Conservation (phyloP, 2,329 filamentous ascomycete species). For the Microsporum audouinii region DNA sequence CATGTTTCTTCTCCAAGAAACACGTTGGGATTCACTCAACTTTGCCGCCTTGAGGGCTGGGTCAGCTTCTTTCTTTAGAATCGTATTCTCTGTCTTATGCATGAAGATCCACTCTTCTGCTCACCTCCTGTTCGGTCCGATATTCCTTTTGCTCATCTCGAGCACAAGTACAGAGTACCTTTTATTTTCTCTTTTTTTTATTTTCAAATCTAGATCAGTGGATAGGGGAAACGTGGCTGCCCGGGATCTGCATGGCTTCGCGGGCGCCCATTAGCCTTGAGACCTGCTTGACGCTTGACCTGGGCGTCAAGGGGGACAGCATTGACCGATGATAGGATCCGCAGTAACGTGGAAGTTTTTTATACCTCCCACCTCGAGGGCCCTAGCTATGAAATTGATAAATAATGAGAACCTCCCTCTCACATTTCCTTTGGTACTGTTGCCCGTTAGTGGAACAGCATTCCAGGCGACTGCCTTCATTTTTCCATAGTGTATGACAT, state of each 20-base stretch:
- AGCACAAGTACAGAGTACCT: neutral
- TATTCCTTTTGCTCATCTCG: neutral
- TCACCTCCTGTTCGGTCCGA: neutral
- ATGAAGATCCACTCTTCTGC: neutral
- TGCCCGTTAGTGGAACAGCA: neutral
- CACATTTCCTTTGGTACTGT: no score
- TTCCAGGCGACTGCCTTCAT: neutral
- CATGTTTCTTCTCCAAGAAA: neutral
- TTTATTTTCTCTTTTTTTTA: no score
- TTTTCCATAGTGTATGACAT: neutral
- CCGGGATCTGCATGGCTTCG: neutral
- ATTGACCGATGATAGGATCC: neutral
- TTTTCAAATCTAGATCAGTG: neutral
- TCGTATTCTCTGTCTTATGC: neutral
- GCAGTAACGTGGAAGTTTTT: slow-evolving; percentile 1
- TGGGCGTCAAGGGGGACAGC: neutral
- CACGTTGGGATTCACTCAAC: neutral
- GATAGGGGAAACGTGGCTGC: neutral
- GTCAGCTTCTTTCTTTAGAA: neutral
- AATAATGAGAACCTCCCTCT: neutral
- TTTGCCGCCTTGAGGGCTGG: neutral
- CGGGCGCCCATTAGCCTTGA: neutral
- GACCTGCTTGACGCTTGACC: neutral
- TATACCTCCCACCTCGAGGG: neutral
- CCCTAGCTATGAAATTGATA: neutral